These are phyloP conservation scores for Fragilaria radians DNA, from an alignment of 108 stramenopile genomes.

Conservation along the genomic window DNA sequence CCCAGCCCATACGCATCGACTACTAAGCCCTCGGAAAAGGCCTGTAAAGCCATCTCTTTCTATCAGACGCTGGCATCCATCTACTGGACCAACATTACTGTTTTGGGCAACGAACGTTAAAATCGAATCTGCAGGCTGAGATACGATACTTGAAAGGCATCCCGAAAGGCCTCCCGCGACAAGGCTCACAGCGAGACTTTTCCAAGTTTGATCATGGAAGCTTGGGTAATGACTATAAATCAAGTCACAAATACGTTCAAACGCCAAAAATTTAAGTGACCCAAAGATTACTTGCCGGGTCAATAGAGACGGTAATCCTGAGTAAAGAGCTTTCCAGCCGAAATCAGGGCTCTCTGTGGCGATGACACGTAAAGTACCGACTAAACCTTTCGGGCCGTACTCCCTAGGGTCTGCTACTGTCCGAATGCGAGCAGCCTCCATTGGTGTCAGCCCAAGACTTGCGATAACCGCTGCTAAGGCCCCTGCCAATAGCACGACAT, in stretches of 20 bases:
- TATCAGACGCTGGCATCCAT: conserved; percentile 65
- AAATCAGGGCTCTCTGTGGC: conserved; percentile 41
- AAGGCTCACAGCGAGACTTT: conserved; percentile 71
- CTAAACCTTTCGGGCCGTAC: conserved; percentile 50
- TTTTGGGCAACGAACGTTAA: conserved; percentile 73
- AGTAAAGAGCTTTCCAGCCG: conserved; percentile 71
- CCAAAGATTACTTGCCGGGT: conserved; percentile 94
- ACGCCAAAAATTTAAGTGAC: conserved; percentile 89
- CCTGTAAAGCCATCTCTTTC: conserved; percentile 54
- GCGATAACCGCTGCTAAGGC: conserved; percentile 85
- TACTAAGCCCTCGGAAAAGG: conserved; percentile 83
- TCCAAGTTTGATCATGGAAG: conserved; percentile 58
- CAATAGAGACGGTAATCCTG: conserved; percentile 85
- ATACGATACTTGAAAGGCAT: conserved; percentile 67
- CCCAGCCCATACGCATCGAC: conserved; percentile 89
- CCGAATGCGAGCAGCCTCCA: conserved; percentile 84
- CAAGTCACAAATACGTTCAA: conserved; percentile 81
- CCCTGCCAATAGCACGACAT: conserved; percentile 81
- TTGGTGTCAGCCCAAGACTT: conserved; percentile 80
- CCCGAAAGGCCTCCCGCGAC: conserved; percentile 86
- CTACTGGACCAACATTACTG: conserved; percentile 39
- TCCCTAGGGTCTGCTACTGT: conserved; percentile 76
- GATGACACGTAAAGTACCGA: conserved; percentile 64
- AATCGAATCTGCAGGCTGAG: conserved; percentile 89
- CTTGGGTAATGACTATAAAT: conserved; percentile 48